phyloP scores from a whole-genome alignment of 192 early-diverging fungal genomes.

The Powellomyces hirtus region DNA sequence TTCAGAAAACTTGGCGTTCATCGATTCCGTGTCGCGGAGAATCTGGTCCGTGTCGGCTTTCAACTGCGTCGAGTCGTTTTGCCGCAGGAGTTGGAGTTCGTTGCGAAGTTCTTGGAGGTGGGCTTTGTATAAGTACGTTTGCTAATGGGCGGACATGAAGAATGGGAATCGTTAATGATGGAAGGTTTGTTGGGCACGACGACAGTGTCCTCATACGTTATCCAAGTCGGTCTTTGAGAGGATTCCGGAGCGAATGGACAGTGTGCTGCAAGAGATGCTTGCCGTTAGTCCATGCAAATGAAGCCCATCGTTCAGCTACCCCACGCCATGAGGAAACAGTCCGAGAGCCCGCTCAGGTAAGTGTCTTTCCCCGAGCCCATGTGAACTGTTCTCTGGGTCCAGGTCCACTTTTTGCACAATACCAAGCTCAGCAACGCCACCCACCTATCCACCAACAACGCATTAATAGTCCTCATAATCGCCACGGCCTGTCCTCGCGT shows the following conservation, averaged over 20 bases:
- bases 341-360: too few species aligned
- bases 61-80: slow-evolving; percentile 54
- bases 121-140: slow-evolving; percentile 75
- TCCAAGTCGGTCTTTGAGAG: slow-evolving; percentile 77
- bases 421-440: too few species aligned
- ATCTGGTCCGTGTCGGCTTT: slow-evolving; percentile 72
- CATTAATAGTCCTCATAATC: slow-evolving; percentile 74
- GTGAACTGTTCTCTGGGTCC: too few species aligned
- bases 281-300: too few species aligned
- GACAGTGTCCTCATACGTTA: slow-evolving; percentile 61
- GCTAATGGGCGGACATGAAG: neutral
- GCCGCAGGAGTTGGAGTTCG: slow-evolving; percentile 36
- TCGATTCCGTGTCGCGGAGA: slow-evolving; percentile 73
- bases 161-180: neutral
- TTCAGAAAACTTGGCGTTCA: slow-evolving; percentile 75
- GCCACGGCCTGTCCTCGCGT: slow-evolving; percentile 68
- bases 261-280: slow-evolving; percentile 27
- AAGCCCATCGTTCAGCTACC: too few species aligned
- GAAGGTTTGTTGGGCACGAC: neutral
- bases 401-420: too few species aligned
- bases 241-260: slow-evolving; percentile 48
- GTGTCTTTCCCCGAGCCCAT: too few species aligned
- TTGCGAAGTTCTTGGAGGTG: slow-evolving; percentile 68
- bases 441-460: slow-evolving; percentile 63
- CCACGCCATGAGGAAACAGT: too few species aligned